Conservation (phyloP, 345 rosid species). For the Leavenworthia alabamica region DNA sequence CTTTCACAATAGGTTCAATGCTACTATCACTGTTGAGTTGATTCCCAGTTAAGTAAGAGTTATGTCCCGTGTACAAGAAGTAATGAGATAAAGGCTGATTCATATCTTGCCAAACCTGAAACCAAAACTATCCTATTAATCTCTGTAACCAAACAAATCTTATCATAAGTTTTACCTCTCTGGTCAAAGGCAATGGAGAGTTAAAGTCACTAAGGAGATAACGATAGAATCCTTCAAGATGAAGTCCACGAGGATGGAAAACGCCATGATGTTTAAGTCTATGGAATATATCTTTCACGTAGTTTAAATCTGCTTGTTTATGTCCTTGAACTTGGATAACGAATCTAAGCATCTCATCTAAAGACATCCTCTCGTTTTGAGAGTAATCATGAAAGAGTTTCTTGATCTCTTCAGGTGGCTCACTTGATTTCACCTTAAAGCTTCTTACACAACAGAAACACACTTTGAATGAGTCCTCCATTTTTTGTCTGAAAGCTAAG, state of each 20-base stretch:
- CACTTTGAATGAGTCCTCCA: conserved; percentile 29
- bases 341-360: conserved; percentile 50
- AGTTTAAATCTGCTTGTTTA: conserved; percentile 41
- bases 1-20: conserved; percentile 47
- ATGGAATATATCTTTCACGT: conserved; percentile 41
- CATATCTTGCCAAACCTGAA: conserved; percentile 71
- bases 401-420: conserved; percentile 67
- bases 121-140: neutral
- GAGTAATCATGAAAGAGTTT: conserved; percentile 43
- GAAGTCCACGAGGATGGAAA: conserved; percentile 37
- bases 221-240: conserved; percentile 44
- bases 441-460: conserved; percentile 54
- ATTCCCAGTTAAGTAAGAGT: conserved; percentile 83
- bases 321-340: conserved; percentile 54
- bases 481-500: neutral
- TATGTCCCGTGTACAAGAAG: conserved; percentile 77
- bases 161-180: conserved; percentile 3
- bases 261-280: conserved; percentile 31
- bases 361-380: conserved; percentile 42
- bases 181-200: conserved; percentile 37
- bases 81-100: conserved; percentile 65
- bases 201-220: conserved; percentile 33
- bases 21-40: conserved; percentile 62
- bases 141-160: neutral
- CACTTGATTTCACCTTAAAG: conserved; percentile 59